Conservation (phyloP, 2,329 filamentous ascomycete species). For the Clonostachys byssicola region DNA sequence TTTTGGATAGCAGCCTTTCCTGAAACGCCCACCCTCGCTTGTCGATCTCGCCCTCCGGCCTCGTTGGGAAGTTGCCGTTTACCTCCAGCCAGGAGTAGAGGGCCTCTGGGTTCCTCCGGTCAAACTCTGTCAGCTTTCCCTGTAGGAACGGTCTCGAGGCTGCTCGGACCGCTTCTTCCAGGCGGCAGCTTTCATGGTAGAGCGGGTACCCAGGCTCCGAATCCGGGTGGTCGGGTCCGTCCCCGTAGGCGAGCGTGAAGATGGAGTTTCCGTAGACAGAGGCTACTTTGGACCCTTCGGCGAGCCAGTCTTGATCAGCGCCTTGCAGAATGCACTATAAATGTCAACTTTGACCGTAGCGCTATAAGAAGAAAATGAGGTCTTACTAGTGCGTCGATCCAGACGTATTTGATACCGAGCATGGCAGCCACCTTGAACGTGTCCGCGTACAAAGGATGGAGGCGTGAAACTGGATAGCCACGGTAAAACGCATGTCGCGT, state of each 20-base stretch:
- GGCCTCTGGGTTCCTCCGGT: not conserved
- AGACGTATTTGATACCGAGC: not conserved
- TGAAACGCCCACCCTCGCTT: not conserved
- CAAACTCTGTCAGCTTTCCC: not conserved
- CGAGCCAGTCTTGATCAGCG: not conserved
- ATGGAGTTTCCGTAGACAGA: not conserved
- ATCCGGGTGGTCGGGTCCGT: not conserved
- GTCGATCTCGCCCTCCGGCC: not conserved
- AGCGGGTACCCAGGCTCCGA: not conserved
- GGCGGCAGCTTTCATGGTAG: not conserved
- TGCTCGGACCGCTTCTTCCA: not conserved
- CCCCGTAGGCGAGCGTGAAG: not conserved
- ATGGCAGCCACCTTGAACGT: not conserved
- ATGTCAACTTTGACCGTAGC: not conserved
- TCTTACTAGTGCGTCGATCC: not conserved
- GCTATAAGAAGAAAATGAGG: not conserved
- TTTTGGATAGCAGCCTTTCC: not conserved
- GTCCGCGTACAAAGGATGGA: not conserved
- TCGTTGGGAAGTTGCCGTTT: not conserved
- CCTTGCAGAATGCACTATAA: not conserved
- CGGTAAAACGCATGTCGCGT: not conserved
- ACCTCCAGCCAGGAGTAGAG: not conserved
- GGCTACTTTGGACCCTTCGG: not conserved
- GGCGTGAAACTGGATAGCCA: not conserved
- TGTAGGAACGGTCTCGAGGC: not conserved